Evolutionary conservation across 208 protist genomes (phyloP).

Genomic region (Leptomonas pyrrhocoris): DNA sequence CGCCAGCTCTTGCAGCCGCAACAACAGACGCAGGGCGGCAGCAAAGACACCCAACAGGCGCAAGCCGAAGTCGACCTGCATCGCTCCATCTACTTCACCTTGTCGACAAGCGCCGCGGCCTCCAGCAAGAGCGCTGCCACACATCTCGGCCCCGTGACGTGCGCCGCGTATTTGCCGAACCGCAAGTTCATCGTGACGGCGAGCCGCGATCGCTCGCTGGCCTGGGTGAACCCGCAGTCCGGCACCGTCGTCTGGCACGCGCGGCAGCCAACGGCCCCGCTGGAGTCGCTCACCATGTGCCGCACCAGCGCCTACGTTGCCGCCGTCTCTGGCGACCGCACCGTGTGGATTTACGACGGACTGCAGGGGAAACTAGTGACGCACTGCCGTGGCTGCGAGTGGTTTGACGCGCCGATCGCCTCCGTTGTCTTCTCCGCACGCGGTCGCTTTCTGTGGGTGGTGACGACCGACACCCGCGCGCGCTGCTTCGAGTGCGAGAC

Average conservation of each 20-base stretch:
- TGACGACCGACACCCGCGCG: constrained; percentile 61
- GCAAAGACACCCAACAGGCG: not conserved
- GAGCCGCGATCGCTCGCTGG: constrained; percentile 64
- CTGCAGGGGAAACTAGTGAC: constrained; percentile 66
- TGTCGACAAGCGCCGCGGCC: not conserved
- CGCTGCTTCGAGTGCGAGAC: constrained; percentile 79
- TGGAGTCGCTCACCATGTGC: constrained; percentile 28
- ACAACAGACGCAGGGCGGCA: not conserved
- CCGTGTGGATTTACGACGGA: constrained; percentile 74
- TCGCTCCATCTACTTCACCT: constrained; percentile 18
- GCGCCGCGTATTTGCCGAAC: constrained; percentile 43
- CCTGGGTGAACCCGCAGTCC: constrained; percentile 43
- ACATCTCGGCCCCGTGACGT: constrained; percentile 54
- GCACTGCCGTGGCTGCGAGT: constrained; percentile 42
- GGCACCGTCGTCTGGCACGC: constrained; percentile 43
- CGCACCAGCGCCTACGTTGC: constrained; percentile 74
- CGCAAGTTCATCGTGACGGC: constrained; percentile 54
- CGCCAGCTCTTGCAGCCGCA: constrained; percentile 22
- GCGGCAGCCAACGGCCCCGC: constrained; percentile 37
- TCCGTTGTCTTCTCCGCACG: constrained; percentile 64
- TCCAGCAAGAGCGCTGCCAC: constrained; percentile 20
- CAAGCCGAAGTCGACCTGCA: not conserved
- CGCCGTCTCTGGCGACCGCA: constrained; percentile 66
- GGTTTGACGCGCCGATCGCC: constrained; percentile 59
- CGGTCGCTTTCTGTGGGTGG: constrained; percentile 75